Evolutionary conservation across 2,329 filamentous ascomycete species (phyloP), one percentile per base, ranked within the genome.

Genomic region (Fusarium sp.): DNA sequence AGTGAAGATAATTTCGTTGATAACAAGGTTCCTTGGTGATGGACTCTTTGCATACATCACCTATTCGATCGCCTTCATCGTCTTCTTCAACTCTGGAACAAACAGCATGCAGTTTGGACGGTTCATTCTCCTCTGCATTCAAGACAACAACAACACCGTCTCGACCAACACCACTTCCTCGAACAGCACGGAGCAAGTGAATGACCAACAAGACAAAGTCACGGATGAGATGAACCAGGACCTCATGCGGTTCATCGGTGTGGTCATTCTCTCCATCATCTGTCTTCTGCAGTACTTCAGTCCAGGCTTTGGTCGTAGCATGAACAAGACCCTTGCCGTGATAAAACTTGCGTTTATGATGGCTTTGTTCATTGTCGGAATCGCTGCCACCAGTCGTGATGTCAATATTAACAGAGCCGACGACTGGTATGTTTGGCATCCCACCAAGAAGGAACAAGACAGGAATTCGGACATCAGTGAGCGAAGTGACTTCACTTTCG

Each of bases 51-150:
- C 35, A 1, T 65, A 29, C 33, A 53, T 60, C 33, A 46, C 33
- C n/a, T 65, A 60, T 24, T 65, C 62, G 0, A 53, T 65, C 11
- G 31, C 4, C 5, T 53, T 53, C n/a, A n/a, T 65, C 1, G 5
- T 38, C 9, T 59, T 65, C 14, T 65, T 65, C 55, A 65, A 65
- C 55, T 65, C 62, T n/a, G 53, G 53, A 6, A 60, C 62, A 16
- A 59, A 59, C n/a, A 29, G 27, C 55, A 60, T 65, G 55, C 62
- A 65, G n/a, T 14, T 59, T 16, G 62, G 33, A 24, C 53, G 62
- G 12, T 40, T 60, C 33, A 10, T 60, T 8, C 42, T 65, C 2
- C 31, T 60, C 22, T 60, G 42, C 16, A 42, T 65, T 7, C 4
- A 35, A n/a, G n/a, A 22, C 51, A 5, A 22, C 49, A 22, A 16